Evolutionary conservation across 805 yeast species (phyloP).

Genomic region (Debaryomyces maramus): DNA sequence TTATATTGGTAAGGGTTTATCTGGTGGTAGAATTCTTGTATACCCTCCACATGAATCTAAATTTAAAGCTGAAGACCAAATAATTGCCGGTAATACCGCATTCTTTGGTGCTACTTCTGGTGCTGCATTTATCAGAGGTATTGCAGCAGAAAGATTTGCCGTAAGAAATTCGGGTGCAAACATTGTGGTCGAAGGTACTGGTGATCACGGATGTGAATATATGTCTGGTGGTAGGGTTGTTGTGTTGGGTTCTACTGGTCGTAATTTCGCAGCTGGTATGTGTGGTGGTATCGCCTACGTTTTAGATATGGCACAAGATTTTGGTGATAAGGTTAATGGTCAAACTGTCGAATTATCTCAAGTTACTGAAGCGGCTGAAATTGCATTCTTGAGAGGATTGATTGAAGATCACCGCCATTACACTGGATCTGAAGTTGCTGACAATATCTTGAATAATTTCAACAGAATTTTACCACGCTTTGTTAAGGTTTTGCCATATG

Average conservation of each 20-base stretch:
- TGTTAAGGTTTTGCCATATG: slow-evolving; percentile 90
- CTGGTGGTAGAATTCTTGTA: slow-evolving; percentile 91
- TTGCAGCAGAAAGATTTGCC: slow-evolving; percentile 97
- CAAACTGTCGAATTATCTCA: slow-evolving; percentile 79
- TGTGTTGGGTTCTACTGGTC: slow-evolving; percentile 86
- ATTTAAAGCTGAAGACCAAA: slow-evolving; percentile 94
- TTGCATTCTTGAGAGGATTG: slow-evolving; percentile 89
- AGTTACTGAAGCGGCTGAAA: slow-evolving; percentile 84
- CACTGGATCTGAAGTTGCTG: slow-evolving; percentile 90
- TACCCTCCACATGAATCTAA: slow-evolving; percentile 84
- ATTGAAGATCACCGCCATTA: slow-evolving; percentile 94
- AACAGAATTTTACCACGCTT: slow-evolving; percentile 84
- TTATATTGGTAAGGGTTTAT: slow-evolving; percentile 95
- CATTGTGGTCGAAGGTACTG: slow-evolving; percentile 94
- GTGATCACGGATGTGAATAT: slow-evolving; percentile 98
- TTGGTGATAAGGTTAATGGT: slow-evolving; percentile 71
- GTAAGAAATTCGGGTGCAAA: slow-evolving; percentile 98
- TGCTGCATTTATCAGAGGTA: slow-evolving; percentile 89
- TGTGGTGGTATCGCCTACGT: slow-evolving; percentile 99
- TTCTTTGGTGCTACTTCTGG: slow-evolving; percentile 98
- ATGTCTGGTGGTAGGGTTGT: slow-evolving; percentile 99
- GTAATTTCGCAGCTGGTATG: slow-evolving; percentile 97
- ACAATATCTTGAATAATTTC: slow-evolving; percentile 78
- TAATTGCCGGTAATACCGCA: slow-evolving; percentile 95
- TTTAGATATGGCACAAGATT: slow-evolving; percentile 92